phyloP scores from a whole-genome alignment of 225 moss, liverwort and hornwort genomes.

The Climacium dendroides region DNA sequence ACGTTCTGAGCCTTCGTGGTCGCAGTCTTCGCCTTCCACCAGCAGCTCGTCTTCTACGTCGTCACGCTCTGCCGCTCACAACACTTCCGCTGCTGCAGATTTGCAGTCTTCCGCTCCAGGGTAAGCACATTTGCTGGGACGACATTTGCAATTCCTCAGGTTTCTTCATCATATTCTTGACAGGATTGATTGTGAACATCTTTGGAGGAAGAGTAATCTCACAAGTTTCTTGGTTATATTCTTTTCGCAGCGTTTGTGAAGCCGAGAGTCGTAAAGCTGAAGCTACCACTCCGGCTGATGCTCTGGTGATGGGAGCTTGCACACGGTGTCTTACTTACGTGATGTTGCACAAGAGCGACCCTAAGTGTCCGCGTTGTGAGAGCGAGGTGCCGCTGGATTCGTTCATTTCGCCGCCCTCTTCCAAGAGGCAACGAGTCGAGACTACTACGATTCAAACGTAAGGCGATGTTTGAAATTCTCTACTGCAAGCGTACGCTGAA shows the following conservation, averaged over 20 bases:
- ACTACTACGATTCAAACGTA: background rate
- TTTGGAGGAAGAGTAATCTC: background rate
- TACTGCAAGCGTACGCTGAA: background rate
- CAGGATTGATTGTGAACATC: background rate
- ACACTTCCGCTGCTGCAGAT: background rate
- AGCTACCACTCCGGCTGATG: background rate
- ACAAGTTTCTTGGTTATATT: background rate
- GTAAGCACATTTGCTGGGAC: background rate
- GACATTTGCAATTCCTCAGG: background rate
- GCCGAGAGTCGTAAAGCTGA: slow-evolving; percentile 22
- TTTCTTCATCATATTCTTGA: background rate
- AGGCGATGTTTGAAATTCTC: background rate
- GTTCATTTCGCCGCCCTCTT: slow-evolving; percentile 14
- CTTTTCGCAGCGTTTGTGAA: slow-evolving; percentile 1
- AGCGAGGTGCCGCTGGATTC: slow-evolving; percentile 32
- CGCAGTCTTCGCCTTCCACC: slow-evolving; percentile 16
- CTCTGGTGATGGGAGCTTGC: slow-evolving; percentile 47
- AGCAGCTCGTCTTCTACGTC: slow-evolving; percentile 31
- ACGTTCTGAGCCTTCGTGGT: slow-evolving; percentile 11
- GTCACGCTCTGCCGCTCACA: background rate
- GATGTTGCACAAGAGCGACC: slow-evolving; percentile 42
- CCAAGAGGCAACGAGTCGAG: slow-evolving; percentile 19
- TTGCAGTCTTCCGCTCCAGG: background rate
- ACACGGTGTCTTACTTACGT: slow-evolving; percentile 39
- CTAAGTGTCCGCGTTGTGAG: slow-evolving; percentile 32